Evolutionary conservation across 2,329 filamentous ascomycete genomes (phyloP), one percentile per base, ranked within the genome.

Genomic region (Colletotrichum siamense): DNA sequence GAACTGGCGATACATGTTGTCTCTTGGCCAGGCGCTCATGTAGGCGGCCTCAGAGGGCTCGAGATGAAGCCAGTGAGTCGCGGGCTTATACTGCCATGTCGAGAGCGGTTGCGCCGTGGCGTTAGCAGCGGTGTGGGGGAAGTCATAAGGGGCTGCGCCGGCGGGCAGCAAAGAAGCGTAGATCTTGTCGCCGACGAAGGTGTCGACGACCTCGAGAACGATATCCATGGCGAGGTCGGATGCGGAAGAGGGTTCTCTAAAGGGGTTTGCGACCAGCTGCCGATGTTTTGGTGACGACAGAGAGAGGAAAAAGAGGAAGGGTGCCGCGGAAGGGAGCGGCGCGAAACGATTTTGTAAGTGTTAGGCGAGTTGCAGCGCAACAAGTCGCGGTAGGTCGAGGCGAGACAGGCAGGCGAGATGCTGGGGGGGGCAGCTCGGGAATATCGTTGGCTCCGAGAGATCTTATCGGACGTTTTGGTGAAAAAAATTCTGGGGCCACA

Each of bases 201-300:
- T 95, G 86, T 99, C 96, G 86, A 92, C 91, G 76, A 96, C 81
- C 86, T 98, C 96, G 79, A 98, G 94, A 62, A 97, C 92, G 86
- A 98, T 92, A 89, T 99, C 96, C 96, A 99, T 98, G 85, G 83
- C 88, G 87, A 78, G 75, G 71, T 30, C 69, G 12, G 44, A 24
- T 16, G 22, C 44, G 16, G 18, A 69, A 36, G 16, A 22, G 64
- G 10, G 22, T 39, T 44, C 59, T 34, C 22, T 63, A 2, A 10
- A 28, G 26, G 57, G 30, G 59, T 36, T 63, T 66, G 39, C 63
- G 63, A 34, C 39, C 24, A 66, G n/a, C 32, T 57, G 30, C 49
- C 65, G 65, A 28, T 68, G 49, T 68, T 55, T 30, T 68, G 65
- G 32, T 59, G 66, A 32, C 49, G 65, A 61, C 24, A 64, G 36